Evolutionary conservation across 2,329 filamentous ascomycete species (phyloP).

Genomic region (Aureobasidium sp.): DNA sequence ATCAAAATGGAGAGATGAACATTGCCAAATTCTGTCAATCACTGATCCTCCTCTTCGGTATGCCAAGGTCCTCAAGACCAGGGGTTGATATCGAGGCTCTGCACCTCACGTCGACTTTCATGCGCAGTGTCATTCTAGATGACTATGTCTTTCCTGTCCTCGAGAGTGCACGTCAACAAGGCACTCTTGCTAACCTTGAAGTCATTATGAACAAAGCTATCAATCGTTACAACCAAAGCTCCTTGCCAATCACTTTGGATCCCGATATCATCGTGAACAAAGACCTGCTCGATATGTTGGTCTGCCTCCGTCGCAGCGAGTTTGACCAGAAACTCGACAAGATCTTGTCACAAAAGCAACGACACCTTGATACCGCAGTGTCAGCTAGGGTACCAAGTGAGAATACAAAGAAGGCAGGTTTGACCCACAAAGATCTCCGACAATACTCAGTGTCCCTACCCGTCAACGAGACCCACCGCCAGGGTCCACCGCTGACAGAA

Average conservation of each 20-base stretch:
- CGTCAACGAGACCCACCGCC: too few species aligned
- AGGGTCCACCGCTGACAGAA: too few species aligned
- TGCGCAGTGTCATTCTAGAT: background rate
- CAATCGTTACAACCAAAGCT: background rate
- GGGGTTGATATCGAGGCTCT: background rate
- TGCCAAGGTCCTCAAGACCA: background rate
- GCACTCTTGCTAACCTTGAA: background rate
- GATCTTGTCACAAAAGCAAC: background rate
- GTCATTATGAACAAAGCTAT: background rate
- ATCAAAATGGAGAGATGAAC: background rate
- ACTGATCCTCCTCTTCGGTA: background rate
- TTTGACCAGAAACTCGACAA: background rate
- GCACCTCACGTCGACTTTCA: background rate
- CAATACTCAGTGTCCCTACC: background rate
- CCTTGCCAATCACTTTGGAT: background rate
- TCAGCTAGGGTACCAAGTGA: background rate
- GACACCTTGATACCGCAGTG: too few species aligned
- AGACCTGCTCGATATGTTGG: background rate
- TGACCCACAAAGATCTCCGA: background rate
- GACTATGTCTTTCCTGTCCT: conserved; percentile 1
- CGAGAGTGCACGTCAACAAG: background rate
- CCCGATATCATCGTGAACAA: background rate
- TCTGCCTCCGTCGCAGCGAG: background rate
- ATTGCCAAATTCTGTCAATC: background rate
- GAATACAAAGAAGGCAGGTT: background rate